Base-by-base conservation (phyloP, 345 rosid species). In the Sonneratia alba region DNA sequence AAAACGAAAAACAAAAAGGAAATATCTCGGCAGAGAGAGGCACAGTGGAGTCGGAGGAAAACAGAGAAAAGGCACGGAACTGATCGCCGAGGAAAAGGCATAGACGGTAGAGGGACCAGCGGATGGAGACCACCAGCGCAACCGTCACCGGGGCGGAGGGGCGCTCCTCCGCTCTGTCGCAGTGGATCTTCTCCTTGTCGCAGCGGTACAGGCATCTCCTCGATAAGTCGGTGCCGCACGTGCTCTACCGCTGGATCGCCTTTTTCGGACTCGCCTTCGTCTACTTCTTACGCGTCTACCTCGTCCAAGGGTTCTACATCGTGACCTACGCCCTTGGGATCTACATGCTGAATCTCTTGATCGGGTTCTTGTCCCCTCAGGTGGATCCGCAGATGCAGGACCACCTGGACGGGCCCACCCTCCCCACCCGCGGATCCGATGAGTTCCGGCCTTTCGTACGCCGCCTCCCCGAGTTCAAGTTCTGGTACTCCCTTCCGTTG, bases 391-490 rank as follows among this genome's bases (percentile, higher is more conserved):
- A 91, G 83, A 75, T 80, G 53, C 77, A 76, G 69, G 70, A 75
- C 11, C 71, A 66, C 53, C 11, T 67, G 18, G 88, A 84, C 19
- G 93, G 87, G 0, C 95, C 96, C 8, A 27, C 81, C 13, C 87
- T 93, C 36, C 98, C 98, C n/a, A 91, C 93, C 62, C 92, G 90
- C 8, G 78, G 87, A 82, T 89, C 98, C 72, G 98, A 93, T 47
- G 98, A 93, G 87, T 93, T 89, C 77, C 84, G 99, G 24, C 97
- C 99, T 15, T 95, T 95, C 65, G 93, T 88, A 68, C 95, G 97
- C 47, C 95, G 97, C 68, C 83, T 93, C n/a, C 93, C 96, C 0
- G 97, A 93, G 77, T 93, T 93, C 85, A 91, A 89, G 80, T 93
- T 88, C 87, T 91, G 98, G 97, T 91, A 74, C 61, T 79, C 70